These are phyloP conservation scores for Euptelea pleiosperma DNA, from an alignment of 164 flowering plant genomes.

Conservation along the genomic window DNA sequence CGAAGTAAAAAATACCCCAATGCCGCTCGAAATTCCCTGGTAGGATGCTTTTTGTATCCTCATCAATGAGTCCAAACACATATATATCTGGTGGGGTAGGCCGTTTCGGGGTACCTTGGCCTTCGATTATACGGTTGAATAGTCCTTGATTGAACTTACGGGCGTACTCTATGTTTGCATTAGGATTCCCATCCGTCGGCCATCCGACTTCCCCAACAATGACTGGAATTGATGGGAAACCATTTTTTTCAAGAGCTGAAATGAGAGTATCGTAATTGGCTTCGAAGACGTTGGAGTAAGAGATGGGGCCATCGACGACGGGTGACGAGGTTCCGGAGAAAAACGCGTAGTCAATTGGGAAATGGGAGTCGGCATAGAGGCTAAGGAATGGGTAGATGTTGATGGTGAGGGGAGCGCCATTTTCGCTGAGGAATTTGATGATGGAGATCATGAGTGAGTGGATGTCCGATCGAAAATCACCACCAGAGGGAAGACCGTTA, in stretches of 20 bases:
- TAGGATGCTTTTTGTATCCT: slow-evolving; percentile 65
- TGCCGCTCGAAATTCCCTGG: slow-evolving; percentile 95
- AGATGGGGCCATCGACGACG: slow-evolving; percentile 64
- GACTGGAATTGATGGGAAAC: slow-evolving; percentile 53
- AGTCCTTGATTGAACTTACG: slow-evolving; percentile 78
- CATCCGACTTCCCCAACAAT: slow-evolving; percentile 89
- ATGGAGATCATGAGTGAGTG: slow-evolving; percentile 65
- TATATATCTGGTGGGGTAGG: slow-evolving; percentile 55
- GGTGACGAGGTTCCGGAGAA: slow-evolving; percentile 53
- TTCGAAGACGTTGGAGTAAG: slow-evolving; percentile 83
- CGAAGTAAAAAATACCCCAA: slow-evolving; percentile 82
- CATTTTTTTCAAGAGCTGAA: slow-evolving; percentile 78
- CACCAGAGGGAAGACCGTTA: slow-evolving; percentile 73
- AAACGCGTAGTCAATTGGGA: slow-evolving; percentile 87
- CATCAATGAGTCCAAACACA: slow-evolving; percentile 69
- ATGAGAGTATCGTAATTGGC: slow-evolving; percentile 89
- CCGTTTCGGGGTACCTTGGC: slow-evolving; percentile 74
- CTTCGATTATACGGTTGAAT: slow-evolving; percentile 37
- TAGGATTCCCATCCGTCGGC: slow-evolving; percentile 82
- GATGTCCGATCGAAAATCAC: slow-evolving; percentile 85
- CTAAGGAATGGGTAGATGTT: slow-evolving; percentile 96
- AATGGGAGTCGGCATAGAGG: slow-evolving; percentile 72
- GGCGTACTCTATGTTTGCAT: slow-evolving; percentile 57
- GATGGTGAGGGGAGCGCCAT: slow-evolving; percentile 57
- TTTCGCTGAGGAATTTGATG: slow-evolving; percentile 66